Percentiles rank a stretch among this genome's conserved stretches.
phyloP scores from a whole-genome alignment of 441 rosid genomes.

The Populus tomentosa region DNA sequence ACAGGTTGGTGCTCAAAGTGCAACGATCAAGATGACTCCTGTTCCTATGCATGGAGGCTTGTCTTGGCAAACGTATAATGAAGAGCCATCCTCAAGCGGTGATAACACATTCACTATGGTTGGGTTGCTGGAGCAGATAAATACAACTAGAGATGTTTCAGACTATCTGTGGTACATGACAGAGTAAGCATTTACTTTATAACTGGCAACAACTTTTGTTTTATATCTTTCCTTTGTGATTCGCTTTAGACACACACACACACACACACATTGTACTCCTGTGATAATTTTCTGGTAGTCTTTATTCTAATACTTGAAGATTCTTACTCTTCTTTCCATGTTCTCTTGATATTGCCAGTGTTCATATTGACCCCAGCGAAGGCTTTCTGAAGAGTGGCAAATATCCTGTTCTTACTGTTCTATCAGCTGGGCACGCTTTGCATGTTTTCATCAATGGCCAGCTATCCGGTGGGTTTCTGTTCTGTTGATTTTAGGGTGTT shows the following conservation, averaged over 20 bases:
- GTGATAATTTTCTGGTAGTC: background rate
- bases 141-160: slow-evolving; percentile 76
- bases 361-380: slow-evolving; percentile 50
- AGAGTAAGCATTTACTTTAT: slow-evolving; percentile 61
- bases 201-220: background rate
- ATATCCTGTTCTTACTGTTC: slow-evolving; percentile 65
- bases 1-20: slow-evolving; percentile 86
- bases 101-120: slow-evolving; percentile 65
- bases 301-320: background rate
- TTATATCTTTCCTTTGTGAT: background rate
- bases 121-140: slow-evolving; percentile 93
- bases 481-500: slow-evolving; percentile 9
- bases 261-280: background rate
- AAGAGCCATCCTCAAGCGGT: slow-evolving; percentile 53
- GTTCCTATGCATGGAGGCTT: slow-evolving; percentile 80
- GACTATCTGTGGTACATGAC: slow-evolving; percentile 98
- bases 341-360: slow-evolving; percentile 37
- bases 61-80: slow-evolving; percentile 88
- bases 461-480: slow-evolving; percentile 48
- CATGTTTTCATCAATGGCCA: slow-evolving; percentile 88
- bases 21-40: slow-evolving; percentile 79
- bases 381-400: slow-evolving; percentile 65
- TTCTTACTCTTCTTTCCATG: slow-evolving; percentile 8
- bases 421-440: slow-evolving; percentile 97
- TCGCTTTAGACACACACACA: background rate